Evolutionary conservation across 2,329 filamentous ascomycete genomes (phyloP).

Genomic region (Aspergillus ochraceus): DNA sequence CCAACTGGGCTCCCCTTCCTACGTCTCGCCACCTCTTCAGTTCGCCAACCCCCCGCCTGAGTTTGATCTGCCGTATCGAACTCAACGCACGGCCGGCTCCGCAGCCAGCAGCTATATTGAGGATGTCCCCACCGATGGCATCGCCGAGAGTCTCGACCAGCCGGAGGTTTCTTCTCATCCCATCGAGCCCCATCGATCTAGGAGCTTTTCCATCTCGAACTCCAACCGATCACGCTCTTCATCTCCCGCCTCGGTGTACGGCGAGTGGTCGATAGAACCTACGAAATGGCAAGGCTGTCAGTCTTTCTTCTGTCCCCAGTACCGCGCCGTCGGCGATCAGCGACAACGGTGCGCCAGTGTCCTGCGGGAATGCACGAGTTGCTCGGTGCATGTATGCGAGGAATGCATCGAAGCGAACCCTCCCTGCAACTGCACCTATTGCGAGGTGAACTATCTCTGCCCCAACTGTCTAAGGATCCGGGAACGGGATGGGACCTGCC

Average conservation of each 20-base stretch:
- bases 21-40: slow-evolving; percentile 10
- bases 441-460: slow-evolving; percentile 44
- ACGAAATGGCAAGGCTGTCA: slow-evolving; percentile 49
- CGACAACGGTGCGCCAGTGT: slow-evolving; percentile 45
- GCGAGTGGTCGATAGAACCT: slow-evolving; percentile 36
- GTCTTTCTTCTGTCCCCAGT: slow-evolving; percentile 49
- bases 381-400: slow-evolving; percentile 48
- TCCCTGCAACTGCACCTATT: slow-evolving; percentile 47
- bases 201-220: slow-evolving; percentile 40
- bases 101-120: slow-evolving; percentile 38
- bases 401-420: slow-evolving; percentile 43
- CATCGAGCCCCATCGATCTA: slow-evolving; percentile 29
- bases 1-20: slow-evolving; percentile 3
- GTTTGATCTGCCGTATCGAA: slow-evolving; percentile 32
- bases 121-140: slow-evolving; percentile 29
- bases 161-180: slow-evolving; percentile 19
- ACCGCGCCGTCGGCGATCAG: slow-evolving; percentile 45
- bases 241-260: slow-evolving; percentile 40
- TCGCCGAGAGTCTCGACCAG: slow-evolving; percentile 24
- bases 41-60: slow-evolving; percentile 17
- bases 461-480: slow-evolving; percentile 44
- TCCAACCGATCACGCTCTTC: slow-evolving; percentile 43
- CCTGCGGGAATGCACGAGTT: slow-evolving; percentile 47
- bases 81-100: slow-evolving; percentile 30
- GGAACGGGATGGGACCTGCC: slow-evolving; percentile 41